A percentile compares a stretch with the other conserved stretches of the same genome.
Evolutionary conservation across 2,329 filamentous ascomycete species (phyloP).

Genomic region (Talaromyces marneffei): DNA sequence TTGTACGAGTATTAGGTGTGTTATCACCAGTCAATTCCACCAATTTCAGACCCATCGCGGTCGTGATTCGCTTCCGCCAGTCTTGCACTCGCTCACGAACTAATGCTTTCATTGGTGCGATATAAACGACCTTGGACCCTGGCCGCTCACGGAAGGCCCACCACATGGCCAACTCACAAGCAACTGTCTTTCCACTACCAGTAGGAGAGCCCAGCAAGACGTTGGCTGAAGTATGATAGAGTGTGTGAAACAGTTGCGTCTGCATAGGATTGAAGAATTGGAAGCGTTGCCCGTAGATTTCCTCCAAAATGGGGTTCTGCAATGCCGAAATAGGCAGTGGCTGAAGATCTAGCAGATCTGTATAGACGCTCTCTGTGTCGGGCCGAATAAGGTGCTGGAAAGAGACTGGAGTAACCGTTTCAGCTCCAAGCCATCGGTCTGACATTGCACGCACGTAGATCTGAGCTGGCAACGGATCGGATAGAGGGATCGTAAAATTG

Average conservation of each 20-base stretch:
- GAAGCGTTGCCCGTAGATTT: conserved; percentile 82
- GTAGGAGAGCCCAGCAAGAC: conserved; percentile 93
- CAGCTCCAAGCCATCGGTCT: conserved; percentile 92
- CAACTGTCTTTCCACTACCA: conserved; percentile 94
- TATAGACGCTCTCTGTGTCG: conserved; percentile 96
- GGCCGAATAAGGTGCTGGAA: conserved; percentile 97
- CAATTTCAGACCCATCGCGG: conserved; percentile 77
- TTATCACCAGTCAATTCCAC: conserved; percentile 98
- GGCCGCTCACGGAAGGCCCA: conserved; percentile 95
- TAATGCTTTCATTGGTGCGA: conserved; percentile 97
- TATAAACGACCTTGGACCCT: conserved; percentile 96
- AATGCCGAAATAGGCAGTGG: conserved; percentile 80
- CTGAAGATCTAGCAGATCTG: conserved; percentile 84
- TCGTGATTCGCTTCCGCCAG: conserved; percentile 77
- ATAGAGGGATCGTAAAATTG: conserved; percentile 92
- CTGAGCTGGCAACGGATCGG: conserved; percentile 87
- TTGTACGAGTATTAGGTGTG: conserved; percentile 92
- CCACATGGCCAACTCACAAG: conserved; percentile 97
- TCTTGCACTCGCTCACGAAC: conserved; percentile 95
- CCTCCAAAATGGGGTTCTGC: conserved; percentile 79
- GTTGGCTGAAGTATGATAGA: conserved; percentile 88
- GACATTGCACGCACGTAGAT: conserved; percentile 94
- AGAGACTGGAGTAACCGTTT: conserved; percentile 90
- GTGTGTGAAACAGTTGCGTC: conserved; percentile 93
- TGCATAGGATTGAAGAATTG: conserved; percentile 99